Evolutionary conservation across 75 land plant species (phyloP), one percentile per base, ranked within the genome.

Genomic region (Sequoia sempervirens): DNA sequence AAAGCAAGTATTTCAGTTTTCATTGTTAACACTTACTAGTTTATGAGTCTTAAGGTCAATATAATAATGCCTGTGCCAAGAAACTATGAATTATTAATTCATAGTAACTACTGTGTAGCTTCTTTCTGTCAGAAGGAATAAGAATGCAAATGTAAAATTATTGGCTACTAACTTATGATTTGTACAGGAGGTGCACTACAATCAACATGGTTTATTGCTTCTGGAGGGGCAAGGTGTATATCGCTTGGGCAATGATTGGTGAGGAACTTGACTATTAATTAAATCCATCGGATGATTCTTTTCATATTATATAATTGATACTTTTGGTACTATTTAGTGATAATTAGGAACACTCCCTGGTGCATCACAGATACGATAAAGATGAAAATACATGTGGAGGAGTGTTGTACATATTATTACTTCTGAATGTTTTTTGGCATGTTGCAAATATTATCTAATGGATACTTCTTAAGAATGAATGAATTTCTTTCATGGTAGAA

Each of bases 211-310:
- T 50, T 92, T 97, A 70, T 82, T 97, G 36, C 94, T 97, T 74
- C 85, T 97, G 76, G 99, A 97, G 86, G 99, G 99, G 28, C 93
- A 91, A 56, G 99, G 99, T 26, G 90, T 97, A 75, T 97, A 97
- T 83, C 98, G 99, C 43, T 87, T 97, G 80, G 96, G 93, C 75
- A 93, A 96, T 73, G 86, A 85, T 82, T 97, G 98, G 99, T 97
- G 85, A 83, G 87, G 23, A 78, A 43, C 28, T 10, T 45, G 30
- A 78, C 41, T 43, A 45, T 78, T 11, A 37, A 26, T 45, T n/a
- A 78, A 43, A 43, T n/a, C 12, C 40, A 26, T 78, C 46, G 2
- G 28, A 9, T n/a, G 45, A 26, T 9, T 23, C 43, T 45, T 78
- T n/a, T 41, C n/a, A 9, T 20, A 75, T 26, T n/a, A 41, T 41